These are phyloP conservation scores for Sanghuangporus sanghuang DNA, from an alignment of 1,284 basidiomycete species.

Conservation along the genomic window DNA sequence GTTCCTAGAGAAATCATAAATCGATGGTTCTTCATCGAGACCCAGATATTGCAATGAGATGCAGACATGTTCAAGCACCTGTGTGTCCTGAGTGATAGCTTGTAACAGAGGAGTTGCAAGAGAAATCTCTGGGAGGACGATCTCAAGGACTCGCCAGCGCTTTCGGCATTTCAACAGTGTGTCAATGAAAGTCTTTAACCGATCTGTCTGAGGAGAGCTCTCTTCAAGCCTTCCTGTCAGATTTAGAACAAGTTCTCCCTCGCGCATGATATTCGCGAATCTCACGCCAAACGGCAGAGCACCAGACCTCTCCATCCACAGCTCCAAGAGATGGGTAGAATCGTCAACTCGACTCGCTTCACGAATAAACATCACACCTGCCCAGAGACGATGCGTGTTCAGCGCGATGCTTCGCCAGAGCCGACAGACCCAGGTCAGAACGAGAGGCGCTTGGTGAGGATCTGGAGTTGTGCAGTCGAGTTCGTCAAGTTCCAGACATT, in stretches of 20 bases:
- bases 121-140: neutral
- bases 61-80: neutral
- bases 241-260: neutral
- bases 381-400: slow-evolving; percentile 8
- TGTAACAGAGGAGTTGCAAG: neutral
- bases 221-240: neutral
- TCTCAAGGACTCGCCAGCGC: slow-evolving; percentile 7
- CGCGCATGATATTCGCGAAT: neutral
- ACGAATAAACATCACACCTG: neutral
- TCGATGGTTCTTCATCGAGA: neutral
- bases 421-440: slow-evolving; percentile 4
- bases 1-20: neutral
- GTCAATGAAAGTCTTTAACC: neutral
- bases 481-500: slow-evolving; percentile 1
- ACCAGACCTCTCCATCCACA: slow-evolving; percentile 5
- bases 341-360: neutral
- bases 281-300: neutral
- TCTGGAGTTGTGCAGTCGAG: neutral
- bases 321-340: neutral
- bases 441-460: slow-evolving; percentile 2
- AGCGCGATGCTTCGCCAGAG: slow-evolving; percentile 7
- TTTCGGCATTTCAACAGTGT: neutral
- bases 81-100: neutral
- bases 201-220: neutral
- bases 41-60: slow-evolving; percentile 1